Evolutionary conservation across 2,329 filamentous ascomycete species (phyloP), one percentile per base, ranked within the genome.

Genomic region (Fusarium pseudocircinatum): DNA sequence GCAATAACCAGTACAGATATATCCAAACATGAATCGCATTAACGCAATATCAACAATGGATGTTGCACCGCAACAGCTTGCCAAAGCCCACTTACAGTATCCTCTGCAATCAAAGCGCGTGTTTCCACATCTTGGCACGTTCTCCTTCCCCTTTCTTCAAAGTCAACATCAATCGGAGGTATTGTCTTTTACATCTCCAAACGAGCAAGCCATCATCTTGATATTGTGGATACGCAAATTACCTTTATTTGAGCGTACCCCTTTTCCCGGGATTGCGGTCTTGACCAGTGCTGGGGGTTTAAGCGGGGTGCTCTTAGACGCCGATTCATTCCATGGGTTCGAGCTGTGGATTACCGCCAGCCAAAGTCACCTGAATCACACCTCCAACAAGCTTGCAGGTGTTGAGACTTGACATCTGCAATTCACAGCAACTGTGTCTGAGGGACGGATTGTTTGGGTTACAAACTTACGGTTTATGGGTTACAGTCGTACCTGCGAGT

Each of bases 211-310:
- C 46, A 73, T 76, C 74, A 75, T 76, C 73, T 76, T 67, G 72
- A 76, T 69, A 58, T 57, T 77, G 75, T 77, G 75, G 75, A 72
- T 73, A 56, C 69, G 53, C 73, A 76, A 77, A 77, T 77, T 77
- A 75, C 73, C 46, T 61, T 65, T 50, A 69, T 69, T 76, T 75
- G 73, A 68, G 64, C 63, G 26, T 61, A 44, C 75, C 75, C 75
- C 75, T 69, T 77, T 77, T 76, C 56, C 73, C 63, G 49, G 62
- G 63, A 69, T 71, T 59, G 64, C 60, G 67, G 59, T 49, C 66
- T 71, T 69, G 63, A 62, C 30, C 75, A 68, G 67, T 75, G 50
- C 64, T 72, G 57, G 69, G 63, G 42, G 40, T 67, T 67, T 69
- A 62, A 69, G 71, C 44, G 73, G 73, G 63, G 68, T 60, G 42